Evolutionary conservation across 495 filamentous ascomycete genomes (phyloP).

Genomic region (Trichoderma erinaceum): DNA sequence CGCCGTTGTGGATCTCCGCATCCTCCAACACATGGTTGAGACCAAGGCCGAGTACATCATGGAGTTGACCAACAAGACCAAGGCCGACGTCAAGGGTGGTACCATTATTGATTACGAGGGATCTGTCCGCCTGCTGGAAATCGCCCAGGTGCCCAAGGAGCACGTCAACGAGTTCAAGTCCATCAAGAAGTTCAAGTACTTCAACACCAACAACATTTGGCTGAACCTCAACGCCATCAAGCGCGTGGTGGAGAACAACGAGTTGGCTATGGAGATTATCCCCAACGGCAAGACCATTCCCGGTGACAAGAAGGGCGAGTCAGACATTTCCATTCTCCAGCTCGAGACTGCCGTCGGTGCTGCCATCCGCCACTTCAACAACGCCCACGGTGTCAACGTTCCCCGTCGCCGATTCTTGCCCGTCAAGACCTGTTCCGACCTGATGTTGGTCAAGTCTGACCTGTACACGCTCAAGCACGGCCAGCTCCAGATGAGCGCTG

Average conservation of each 20-base stretch:
- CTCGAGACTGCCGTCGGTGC: conserved; percentile 98
- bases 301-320: conserved; percentile 98
- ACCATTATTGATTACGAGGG: conserved; percentile 99
- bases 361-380: conserved; percentile 97
- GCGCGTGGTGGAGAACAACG: conserved; percentile 96
- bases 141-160: conserved; percentile 99
- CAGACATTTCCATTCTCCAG: conserved; percentile 94
- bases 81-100: conserved; percentile 99
- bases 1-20: conserved; percentile 93
- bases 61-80: conserved; percentile 99
- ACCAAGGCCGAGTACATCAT: conserved; percentile 96
- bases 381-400: conserved; percentile 98
- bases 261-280: conserved; percentile 99
- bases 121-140: conserved; percentile 91
- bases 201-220: conserved; percentile 99
- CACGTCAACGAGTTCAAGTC: conserved; percentile 99
- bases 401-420: conserved; percentile 96
- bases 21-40: conserved; percentile 98
- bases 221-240: conserved; percentile 96
- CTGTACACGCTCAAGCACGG: conserved; percentile 99
- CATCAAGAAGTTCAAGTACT: conserved; percentile 99
- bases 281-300: conserved; percentile 98
- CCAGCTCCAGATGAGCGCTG: conserved; percentile 91
- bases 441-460: conserved; percentile 99
- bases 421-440: conserved; percentile 99